Evolutionary conservation across 768 basidiomycete species (phyloP), one percentile per base, ranked within the genome.

Genomic region (Aureoboletus auriporus): DNA sequence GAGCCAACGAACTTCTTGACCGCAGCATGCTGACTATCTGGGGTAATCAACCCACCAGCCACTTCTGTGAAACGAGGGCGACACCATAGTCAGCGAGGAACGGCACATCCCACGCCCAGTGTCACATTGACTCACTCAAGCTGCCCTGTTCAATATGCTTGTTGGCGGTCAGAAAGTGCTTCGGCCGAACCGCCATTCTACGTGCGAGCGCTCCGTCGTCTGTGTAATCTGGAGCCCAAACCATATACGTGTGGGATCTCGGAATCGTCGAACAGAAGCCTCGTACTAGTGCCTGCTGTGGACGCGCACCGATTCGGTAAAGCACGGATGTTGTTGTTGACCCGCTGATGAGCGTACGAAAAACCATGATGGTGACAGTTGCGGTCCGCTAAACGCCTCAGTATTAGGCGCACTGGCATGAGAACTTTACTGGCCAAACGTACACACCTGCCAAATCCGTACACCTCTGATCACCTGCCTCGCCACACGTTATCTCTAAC

Each of bases 191-290:
- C 2, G 74, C 70, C 52, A 84, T 67, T 29, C 86, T 74, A n/a
- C 76, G 74, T 17, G 72, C 72, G 37, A 80, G 74, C 4, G 79
- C 76, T 4, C 75, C 83, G 42, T 73, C 71, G 46, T 83, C 80
- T 11, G 77, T 77, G 56, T 73, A 77, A 60, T 88, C 86, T 3
- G 84, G 84, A 2, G 84, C 82, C 55, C 79, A 86, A 28, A 88
- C 78, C 45, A 84, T 55, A 61, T 56, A 66, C 2, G 55, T 31
- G 1, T 43, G 54, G 3, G 26, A 42, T 33, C 46, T 58, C 13
- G 47, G 45, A 23, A 37, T 4, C 34, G 42, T 51, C 29, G 35
- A 39, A 23, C 27, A 53, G 39, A 64, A 59, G 41, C 14, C 17
- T 35, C 55, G 63, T 35, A 48, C 30, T 35, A 53, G 63, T 35